Evolutionary conservation across 805 yeast species (phyloP), one percentile per base, ranked within the genome.

Genomic region (Pichia paraexigua): DNA sequence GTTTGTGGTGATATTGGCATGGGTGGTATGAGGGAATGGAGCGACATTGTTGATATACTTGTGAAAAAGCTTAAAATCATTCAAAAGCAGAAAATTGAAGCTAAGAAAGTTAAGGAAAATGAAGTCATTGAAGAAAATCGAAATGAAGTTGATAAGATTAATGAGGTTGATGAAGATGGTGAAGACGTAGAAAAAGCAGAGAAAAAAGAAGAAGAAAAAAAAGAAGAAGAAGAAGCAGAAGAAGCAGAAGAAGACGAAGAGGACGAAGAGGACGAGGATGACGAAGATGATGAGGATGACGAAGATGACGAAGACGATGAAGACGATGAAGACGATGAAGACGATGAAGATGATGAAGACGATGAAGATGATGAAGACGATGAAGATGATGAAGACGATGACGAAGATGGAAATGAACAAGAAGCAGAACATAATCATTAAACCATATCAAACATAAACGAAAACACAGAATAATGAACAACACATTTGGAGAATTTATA

Each of bases 11-110:
- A 92, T 60, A 90, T 94, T 51, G 98, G 98, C n/a, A 86, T 94
- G 89, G 98, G 99, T 46, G 98, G 99, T 50, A 94, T 94, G 98
- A 85, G 91, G 84, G 98, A 94, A 60, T 89, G 95, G 81, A 86
- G 88, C 65, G 97, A 91, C 65, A 85, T 94, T 60, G 96, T 90
- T 20, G 95, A 90, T 63, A 81, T 82, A 60, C 76, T 88, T 46
- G 95, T 87, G 21, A 74, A 82, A 68, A 85, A 83, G 63, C 71
- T 90, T 53, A 81, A 57, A 80, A 83, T 56, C 75, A 82, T 51
- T 70, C 83, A 83, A 20, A 77, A 79, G 48, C 78, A 13, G 76
- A 72, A 21, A 77, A 56, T 53, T 20, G 55, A 48, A 9, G 45
- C 43, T 1, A 55, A 54, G 5, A 53, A 48, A 17, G 53, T 53